A percentile compares a stretch with the other conserved stretches of the same genome.
Conservation (phyloP, 768 basidiomycete species). For the Lactifluus pinguis region DNA sequence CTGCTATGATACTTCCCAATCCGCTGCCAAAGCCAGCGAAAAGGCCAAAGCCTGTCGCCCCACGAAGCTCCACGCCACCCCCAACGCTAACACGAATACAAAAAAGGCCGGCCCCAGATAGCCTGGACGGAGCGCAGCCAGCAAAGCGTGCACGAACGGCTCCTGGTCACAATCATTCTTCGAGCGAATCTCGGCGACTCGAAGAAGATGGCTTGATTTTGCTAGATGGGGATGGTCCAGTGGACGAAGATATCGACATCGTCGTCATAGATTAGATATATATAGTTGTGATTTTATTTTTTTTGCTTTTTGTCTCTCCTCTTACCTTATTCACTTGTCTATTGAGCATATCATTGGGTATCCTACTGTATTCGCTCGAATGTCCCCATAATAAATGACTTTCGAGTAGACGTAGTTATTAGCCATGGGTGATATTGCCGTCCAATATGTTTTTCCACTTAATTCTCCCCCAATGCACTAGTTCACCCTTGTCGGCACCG, state of each 20-base stretch:
- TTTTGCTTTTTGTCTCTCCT: background rate
- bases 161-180: conserved; percentile 30
- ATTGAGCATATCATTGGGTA: conserved; percentile 2
- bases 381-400: background rate
- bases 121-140: conserved; percentile 46
- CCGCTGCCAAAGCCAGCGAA: conserved; percentile 51
- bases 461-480: too few species aligned
- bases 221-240: conserved; percentile 47
- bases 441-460: too few species aligned
- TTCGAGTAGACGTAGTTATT: too few species aligned
- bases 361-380: background rate
- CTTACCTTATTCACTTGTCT: conserved; percentile 15
- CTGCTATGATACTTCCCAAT: conserved; percentile 54
- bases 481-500: too few species aligned
- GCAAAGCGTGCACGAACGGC: conserved; percentile 44
- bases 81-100: conserved; percentile 37
- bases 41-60: conserved; percentile 25
- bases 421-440: too few species aligned
- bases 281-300: background rate
- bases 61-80: conserved; percentile 32
- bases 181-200: conserved; percentile 53
- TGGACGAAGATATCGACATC: conserved; percentile 43
- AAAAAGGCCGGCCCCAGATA: conserved; percentile 52
- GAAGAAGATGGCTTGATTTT: conserved; percentile 71
- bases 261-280: conserved; percentile 44